Evolutionary conservation across 768 basidiomycete genomes (phyloP).

Genomic region (Astraeus odoratus): DNA sequence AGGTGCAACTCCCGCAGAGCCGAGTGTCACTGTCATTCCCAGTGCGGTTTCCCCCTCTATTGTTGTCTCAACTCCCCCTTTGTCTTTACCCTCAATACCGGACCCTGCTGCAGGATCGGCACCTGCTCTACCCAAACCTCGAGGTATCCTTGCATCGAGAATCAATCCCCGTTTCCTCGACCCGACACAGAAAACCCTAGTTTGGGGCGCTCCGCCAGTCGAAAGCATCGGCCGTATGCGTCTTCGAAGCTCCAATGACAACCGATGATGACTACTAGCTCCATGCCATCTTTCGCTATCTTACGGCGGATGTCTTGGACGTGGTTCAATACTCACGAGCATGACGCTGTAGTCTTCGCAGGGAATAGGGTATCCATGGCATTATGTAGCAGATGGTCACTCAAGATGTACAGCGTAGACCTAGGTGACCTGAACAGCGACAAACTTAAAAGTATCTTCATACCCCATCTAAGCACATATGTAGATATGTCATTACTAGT

Average conservation of each 20-base stretch:
- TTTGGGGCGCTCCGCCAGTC: slow-evolving; percentile 69
- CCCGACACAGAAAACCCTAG: slow-evolving; percentile 53
- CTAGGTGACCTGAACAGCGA: too few species aligned
- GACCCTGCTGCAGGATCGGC: not conserved
- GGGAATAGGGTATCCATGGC: too few species aligned
- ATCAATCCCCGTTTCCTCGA: slow-evolving; percentile 51
- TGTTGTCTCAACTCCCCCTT: slow-evolving; percentile 5
- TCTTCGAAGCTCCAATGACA: slow-evolving; percentile 1
- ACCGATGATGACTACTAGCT: slow-evolving; percentile 1
- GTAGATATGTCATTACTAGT: too few species aligned
- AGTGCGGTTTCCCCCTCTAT: slow-evolving; percentile 10
- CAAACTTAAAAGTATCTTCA: too few species aligned
- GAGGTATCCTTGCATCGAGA: slow-evolving; percentile 40
- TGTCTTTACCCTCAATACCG: not conserved
- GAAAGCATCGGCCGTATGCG: slow-evolving; percentile 49
- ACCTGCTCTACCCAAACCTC: slow-evolving; percentile 9
- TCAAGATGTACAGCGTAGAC: too few species aligned
- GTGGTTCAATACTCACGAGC: too few species aligned
- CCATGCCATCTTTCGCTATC: too few species aligned
- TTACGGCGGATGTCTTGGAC: too few species aligned
- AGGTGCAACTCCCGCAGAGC: slow-evolving; percentile 4
- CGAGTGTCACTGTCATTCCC: not conserved
- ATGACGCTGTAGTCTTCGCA: too few species aligned
- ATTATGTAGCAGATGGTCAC: too few species aligned
- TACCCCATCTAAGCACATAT: too few species aligned